Conservation (phyloP, 2,329 filamentous ascomycete species). For the Rosellinia necatrix region DNA sequence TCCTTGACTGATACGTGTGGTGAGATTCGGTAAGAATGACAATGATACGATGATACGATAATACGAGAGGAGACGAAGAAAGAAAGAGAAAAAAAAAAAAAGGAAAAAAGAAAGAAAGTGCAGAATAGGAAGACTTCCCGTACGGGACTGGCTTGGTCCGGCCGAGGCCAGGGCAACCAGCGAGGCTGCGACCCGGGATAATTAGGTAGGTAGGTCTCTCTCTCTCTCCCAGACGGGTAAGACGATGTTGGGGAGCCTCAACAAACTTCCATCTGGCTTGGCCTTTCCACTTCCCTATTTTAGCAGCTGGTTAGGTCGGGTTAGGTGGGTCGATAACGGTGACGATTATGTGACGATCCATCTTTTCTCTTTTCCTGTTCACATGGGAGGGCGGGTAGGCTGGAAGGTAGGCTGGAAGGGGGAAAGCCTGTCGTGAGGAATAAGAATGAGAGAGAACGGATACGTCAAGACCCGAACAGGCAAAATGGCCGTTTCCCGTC, state of each 20-base stretch:
- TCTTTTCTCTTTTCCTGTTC: background rate
- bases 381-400: background rate
- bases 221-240: no score
- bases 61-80: no score
- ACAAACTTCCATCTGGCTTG: conserved; percentile 4
- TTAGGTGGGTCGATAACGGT: conserved; percentile 6
- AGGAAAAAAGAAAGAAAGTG: background rate
- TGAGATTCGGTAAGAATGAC: no score
- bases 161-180: background rate
- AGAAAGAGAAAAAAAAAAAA: background rate
- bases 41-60: no score
- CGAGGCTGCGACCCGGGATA: background rate
- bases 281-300: conserved; percentile 5
- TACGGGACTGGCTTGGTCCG: background rate
- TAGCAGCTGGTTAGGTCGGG: background rate
- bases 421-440: background rate
- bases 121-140: background rate
- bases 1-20: no score
- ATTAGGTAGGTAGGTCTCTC: no score
- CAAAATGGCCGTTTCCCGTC: conserved; percentile 12
- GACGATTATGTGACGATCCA: background rate
- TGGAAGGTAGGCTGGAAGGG: background rate
- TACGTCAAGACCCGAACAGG: background rate
- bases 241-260: conserved; percentile 19
- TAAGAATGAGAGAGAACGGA: background rate